Conservation (phyloP, 371 early-diverging fungal genomes). For the Apophysomyces variabilis region DNA sequence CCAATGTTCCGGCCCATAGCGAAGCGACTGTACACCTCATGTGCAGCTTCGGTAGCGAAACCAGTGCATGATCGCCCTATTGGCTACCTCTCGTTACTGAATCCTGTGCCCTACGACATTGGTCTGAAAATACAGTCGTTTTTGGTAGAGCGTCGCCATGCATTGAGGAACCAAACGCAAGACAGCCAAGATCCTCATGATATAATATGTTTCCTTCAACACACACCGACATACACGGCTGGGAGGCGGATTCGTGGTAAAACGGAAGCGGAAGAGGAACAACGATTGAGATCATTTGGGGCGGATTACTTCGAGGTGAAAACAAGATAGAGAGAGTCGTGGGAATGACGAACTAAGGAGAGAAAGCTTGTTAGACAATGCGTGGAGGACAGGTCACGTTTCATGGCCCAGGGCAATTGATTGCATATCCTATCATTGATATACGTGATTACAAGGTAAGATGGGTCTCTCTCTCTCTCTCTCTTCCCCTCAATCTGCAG, state of each 20-base stretch:
- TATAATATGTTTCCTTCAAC: constrained; percentile 83
- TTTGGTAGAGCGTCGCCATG: constrained; percentile 2
- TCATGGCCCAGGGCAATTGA: constrained; percentile 97
- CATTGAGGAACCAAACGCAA: constrained; percentile 10
- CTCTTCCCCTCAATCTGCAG: neutral
- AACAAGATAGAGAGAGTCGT: neutral
- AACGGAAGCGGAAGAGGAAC: constrained; percentile 56
- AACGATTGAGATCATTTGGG: constrained; percentile 61
- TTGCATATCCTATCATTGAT: constrained; percentile 93
- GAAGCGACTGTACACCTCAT: constrained; percentile 1
- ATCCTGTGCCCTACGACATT: constrained; percentile 52
- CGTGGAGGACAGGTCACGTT: constrained; percentile 96
- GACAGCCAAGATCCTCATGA: constrained; percentile 44
- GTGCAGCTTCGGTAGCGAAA: constrained; percentile 1
- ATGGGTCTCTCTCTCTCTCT: neutral
- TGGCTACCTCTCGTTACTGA: constrained; percentile 18
- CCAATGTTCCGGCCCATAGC: neutral
- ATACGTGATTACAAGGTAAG: constrained; percentile 67
- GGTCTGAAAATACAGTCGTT: constrained; percentile 59
- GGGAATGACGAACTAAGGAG: neutral
- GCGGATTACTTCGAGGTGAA: constrained; percentile 81
- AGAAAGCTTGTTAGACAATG: constrained; percentile 42
- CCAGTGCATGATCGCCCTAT: constrained; percentile 20
- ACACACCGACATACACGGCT: constrained; percentile 89
- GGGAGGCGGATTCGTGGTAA: constrained; percentile 83